These are phyloP conservation scores for Abrus pulchellus DNA, from an alignment of 306 rosid species.

Conservation along the genomic window DNA sequence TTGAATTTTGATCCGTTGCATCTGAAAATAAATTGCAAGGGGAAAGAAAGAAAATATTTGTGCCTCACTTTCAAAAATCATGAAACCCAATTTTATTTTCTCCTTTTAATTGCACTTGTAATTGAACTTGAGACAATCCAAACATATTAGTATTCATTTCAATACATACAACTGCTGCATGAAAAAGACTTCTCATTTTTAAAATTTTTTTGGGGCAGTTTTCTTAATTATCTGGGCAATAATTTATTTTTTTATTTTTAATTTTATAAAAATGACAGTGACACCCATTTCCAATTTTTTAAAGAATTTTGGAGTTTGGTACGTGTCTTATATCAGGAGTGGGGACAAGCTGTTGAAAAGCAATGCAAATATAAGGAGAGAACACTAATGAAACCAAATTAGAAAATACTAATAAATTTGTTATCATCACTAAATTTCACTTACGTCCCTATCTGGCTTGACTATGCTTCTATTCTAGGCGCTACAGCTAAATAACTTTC, in stretches of 20 bases:
- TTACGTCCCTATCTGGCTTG: constrained; percentile 37
- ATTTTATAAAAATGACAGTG: not conserved
- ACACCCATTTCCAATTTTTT: not conserved
- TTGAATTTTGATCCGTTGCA: no score
- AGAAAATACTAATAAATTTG: not conserved
- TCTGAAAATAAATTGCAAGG: no score
- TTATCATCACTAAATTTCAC: constrained; percentile 28
- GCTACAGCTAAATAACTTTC: not conserved
- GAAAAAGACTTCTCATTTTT: not conserved
- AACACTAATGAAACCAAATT: not conserved
- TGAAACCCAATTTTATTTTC: not conserved
- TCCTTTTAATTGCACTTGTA: not conserved
- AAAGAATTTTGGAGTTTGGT: constrained; percentile 26
- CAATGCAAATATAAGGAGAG: not conserved
- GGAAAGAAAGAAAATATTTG: no score
- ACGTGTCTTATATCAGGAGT: constrained; percentile 10
- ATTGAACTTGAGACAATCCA: not conserved
- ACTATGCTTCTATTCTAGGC: not conserved
- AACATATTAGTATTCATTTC: not conserved
- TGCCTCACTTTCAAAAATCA: not conserved
- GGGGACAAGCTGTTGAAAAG: constrained; percentile 41
- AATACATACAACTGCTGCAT: not conserved
- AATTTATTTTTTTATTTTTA: not conserved
- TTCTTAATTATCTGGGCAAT: not conserved
- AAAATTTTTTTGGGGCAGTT: not conserved